Conservation (phyloP, 106 monocot genomes). For the Dendrobium officinale region DNA sequence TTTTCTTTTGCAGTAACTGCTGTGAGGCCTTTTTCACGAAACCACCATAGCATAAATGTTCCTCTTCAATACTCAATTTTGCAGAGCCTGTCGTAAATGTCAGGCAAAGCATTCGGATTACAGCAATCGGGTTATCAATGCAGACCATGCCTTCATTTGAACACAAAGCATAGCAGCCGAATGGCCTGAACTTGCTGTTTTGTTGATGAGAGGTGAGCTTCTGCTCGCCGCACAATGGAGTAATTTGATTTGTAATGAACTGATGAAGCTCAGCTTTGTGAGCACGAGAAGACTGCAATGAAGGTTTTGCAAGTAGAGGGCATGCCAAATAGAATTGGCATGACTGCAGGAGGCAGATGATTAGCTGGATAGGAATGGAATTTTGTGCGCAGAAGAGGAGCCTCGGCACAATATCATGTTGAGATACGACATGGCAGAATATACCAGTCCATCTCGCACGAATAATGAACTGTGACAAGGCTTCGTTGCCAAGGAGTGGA, state of each 20-base stretch:
- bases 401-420: conserved; percentile 46
- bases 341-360: conserved; percentile 15
- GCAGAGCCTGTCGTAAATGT: conserved; percentile 23
- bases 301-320: no score
- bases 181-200: conserved; percentile 29
- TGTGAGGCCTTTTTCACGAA: conserved; percentile 18
- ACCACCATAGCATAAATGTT: conserved; percentile 31
- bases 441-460: conserved; percentile 41
- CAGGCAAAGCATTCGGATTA: conserved; percentile 29
- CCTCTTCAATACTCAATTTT: conserved; percentile 9
- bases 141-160: conserved; percentile 36
- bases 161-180: conserved; percentile 42
- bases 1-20: conserved; percentile 19
- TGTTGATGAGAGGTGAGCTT: not conserved
- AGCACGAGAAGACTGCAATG: not conserved
- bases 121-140: conserved; percentile 24
- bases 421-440: conserved; percentile 48
- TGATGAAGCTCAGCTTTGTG: conserved; percentile 11
- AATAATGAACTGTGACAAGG: conserved; percentile 30
- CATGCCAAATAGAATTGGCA: conserved; percentile 1
- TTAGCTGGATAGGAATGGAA: conserved; percentile 15
- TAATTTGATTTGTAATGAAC: conserved; percentile 17
- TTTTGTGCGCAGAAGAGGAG: conserved; percentile 42
- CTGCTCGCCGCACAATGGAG: conserved; percentile 10
- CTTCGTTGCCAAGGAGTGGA: conserved; percentile 40